Base-by-base conservation (phyloP, 2,329 filamentous ascomycete species). In the Lasiodiplodia citricola region DNA sequence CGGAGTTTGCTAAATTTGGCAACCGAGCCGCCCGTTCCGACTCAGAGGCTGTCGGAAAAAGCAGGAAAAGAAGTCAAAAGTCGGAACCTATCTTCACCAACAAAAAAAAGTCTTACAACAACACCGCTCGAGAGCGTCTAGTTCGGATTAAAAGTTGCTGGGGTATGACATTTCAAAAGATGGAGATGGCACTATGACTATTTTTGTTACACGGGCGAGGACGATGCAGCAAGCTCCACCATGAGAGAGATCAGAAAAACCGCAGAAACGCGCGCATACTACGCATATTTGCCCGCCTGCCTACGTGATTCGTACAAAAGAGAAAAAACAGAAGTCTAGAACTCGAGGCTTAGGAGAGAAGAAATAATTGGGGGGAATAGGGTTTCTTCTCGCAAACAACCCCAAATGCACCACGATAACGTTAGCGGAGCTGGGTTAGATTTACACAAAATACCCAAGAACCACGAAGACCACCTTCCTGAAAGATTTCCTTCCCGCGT, bases 1-100 rank as follows among this genome's bases (percentile, higher is more conserved):
- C 58, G 58, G 58, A 28, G 44, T 21, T 51, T 63, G 25, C 58
- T 63, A 63, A 51, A 63, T 50, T 50, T 63, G 58, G 58, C 28
- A 47, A 11, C 23, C 44, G 37, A 60, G 23, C 57, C 58, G 25
- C 16, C 41, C 41, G n/a, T 25, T 47, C 57, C 38, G 37, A 16
- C 28, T n/a, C 35, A 38, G 31, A 84, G 82, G 0, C 82, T 82
- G 0, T 82, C 81, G n/a, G 82, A 84, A 74, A 82, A 81, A 69
- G 79, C 74, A 56, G 50, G 57, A 31, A 44, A 16, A 25, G 6
- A 51, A 21, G 4, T 3, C 51, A 25, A 11, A 23, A 23, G 55
- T 25, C 23, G 23, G 31, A 38, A n/a, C 31, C 23, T 13, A 41
- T 18, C 25, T 55, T 44, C 41, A 18, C 50, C 50, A 52, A 54